Evolutionary conservation across 2,329 filamentous ascomycete species (phyloP).

Genomic region (Basipetospora chlamydospora): DNA sequence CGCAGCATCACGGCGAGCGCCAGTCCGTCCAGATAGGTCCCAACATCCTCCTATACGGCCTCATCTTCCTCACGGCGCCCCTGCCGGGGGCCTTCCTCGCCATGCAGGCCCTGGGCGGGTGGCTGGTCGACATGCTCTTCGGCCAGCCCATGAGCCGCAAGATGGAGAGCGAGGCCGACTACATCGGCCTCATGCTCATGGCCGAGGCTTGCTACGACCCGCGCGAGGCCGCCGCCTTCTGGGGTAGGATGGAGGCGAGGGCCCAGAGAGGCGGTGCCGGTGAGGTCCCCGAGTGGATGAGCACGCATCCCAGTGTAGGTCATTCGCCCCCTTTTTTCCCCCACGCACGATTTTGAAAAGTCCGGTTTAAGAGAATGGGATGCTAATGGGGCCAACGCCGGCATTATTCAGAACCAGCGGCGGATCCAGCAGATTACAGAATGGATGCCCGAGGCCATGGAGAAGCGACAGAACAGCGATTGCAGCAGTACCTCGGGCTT

Average conservation of each 20-base stretch:
- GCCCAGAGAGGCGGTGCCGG: conserved; percentile 22
- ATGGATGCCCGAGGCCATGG: conserved; percentile 44
- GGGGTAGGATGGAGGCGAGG: conserved; percentile 47
- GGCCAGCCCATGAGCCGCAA: conserved; percentile 51
- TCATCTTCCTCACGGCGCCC: conserved; percentile 32
- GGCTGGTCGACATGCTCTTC: conserved; percentile 49
- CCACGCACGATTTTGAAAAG: too few relatives aligned
- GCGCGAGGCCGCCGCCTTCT: conserved; percentile 49
- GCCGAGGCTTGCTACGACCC: conserved; percentile 66
- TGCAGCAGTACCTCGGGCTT: conserved; percentile 37
- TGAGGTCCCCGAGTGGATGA: conserved; percentile 54
- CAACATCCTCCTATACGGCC: conserved; percentile 33
- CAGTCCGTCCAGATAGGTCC: conserved; percentile 37
- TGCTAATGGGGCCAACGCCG: too few relatives aligned
- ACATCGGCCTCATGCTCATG: conserved; percentile 74
- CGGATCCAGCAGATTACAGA: conserved; percentile 50
- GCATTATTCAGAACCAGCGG: conserved; percentile 43
- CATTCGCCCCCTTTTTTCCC: neutral
- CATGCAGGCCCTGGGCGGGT: conserved; percentile 28
- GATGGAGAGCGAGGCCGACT: conserved; percentile 68
- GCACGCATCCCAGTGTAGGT: conserved; percentile 59
- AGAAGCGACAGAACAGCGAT: conserved; percentile 37
- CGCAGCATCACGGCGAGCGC: conserved; percentile 52
- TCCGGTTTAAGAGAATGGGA: too few relatives aligned
- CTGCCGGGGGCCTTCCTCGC: conserved; percentile 25